phyloP scores from a whole-genome alignment of 352 stramenopile genomes.

The Phytopythium ostracodes region DNA sequence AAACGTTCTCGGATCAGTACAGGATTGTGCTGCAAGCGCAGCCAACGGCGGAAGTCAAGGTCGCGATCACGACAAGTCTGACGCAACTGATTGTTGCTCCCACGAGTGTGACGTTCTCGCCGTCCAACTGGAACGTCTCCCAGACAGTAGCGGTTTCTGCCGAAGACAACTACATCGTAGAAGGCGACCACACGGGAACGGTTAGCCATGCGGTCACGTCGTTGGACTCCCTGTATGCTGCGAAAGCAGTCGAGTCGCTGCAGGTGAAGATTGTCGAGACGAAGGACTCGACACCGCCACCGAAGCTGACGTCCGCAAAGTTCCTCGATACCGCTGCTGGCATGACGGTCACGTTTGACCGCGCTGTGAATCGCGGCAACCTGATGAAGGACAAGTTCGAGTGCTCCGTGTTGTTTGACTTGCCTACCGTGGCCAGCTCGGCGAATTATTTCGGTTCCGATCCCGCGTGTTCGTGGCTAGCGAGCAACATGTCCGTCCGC shows the following conservation, averaged over 20 bases:
- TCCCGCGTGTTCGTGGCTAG: constrained; percentile 45
- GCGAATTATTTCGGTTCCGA: constrained; percentile 34
- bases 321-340: constrained; percentile 49
- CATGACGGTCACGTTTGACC: constrained; percentile 42
- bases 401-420: constrained; percentile 53
- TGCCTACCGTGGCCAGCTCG: constrained; percentile 19
- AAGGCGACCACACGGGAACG: constrained; percentile 33
- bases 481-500: constrained; percentile 30
- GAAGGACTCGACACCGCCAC: constrained; percentile 51
- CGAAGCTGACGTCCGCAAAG: constrained; percentile 44
- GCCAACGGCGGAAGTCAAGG: constrained; percentile 30
- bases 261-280: constrained; percentile 58
- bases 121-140: constrained; percentile 44
- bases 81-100: constrained; percentile 37
- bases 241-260: constrained; percentile 19
- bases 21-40: constrained; percentile 44
- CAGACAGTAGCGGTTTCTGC: constrained; percentile 35
- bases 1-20: constrained; percentile 41
- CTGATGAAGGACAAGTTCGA: constrained; percentile 31
- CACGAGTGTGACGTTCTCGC: constrained; percentile 28
- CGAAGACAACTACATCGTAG: constrained; percentile 40
- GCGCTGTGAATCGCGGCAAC: constrained; percentile 31
- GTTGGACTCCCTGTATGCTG: constrained; percentile 26
- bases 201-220: constrained; percentile 27
- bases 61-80: constrained; percentile 29